phyloP scores from a whole-genome alignment of 2,329 filamentous ascomycete species.

The Paramyrothecium sp. region DNA sequence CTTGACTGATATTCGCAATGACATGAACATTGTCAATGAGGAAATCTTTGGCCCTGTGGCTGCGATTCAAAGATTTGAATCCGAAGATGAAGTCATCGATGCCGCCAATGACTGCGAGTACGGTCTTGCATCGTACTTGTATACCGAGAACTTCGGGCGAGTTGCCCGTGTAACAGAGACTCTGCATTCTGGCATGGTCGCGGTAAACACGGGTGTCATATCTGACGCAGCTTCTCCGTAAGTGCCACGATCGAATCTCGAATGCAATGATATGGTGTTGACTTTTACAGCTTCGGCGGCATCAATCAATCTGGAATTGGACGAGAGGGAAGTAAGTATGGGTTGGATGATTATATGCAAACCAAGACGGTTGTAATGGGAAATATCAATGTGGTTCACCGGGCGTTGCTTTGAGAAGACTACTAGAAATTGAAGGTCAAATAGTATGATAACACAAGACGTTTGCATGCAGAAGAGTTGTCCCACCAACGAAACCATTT shows the following conservation, averaged over 20 bases:
- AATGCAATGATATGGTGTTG: not conserved
- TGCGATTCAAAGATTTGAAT: slow-evolving; percentile 64
- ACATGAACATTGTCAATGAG: slow-evolving; percentile 31
- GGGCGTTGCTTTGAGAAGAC: too few species aligned
- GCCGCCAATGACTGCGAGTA: slow-evolving; percentile 60
- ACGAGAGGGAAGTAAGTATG: slow-evolving; percentile 59
- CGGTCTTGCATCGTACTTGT: slow-evolving; percentile 66
- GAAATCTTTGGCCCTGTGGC: slow-evolving; percentile 66
- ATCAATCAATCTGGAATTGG: slow-evolving; percentile 62
- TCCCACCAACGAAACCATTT: too few species aligned
- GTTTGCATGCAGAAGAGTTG: too few species aligned
- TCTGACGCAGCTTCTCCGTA: slow-evolving; percentile 20
- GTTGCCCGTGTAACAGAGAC: slow-evolving; percentile 66
- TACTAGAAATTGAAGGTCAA: too few species aligned
- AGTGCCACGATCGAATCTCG: slow-evolving; percentile 6
- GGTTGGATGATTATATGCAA: slow-evolving; percentile 56
- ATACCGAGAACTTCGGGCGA: slow-evolving; percentile 66
- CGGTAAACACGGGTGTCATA: slow-evolving; percentile 55
- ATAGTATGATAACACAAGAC: too few species aligned
- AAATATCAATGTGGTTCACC: slow-evolving; percentile 14
- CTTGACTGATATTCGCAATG: not conserved
- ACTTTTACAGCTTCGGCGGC: slow-evolving; percentile 47
- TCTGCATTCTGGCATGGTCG: slow-evolving; percentile 69
- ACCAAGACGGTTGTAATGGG: slow-evolving; percentile 54
- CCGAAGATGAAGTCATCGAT: slow-evolving; percentile 61